phyloP scores from a whole-genome alignment of 2,329 filamentous ascomycete species.

The Ceratocystis huliohia region DNA sequence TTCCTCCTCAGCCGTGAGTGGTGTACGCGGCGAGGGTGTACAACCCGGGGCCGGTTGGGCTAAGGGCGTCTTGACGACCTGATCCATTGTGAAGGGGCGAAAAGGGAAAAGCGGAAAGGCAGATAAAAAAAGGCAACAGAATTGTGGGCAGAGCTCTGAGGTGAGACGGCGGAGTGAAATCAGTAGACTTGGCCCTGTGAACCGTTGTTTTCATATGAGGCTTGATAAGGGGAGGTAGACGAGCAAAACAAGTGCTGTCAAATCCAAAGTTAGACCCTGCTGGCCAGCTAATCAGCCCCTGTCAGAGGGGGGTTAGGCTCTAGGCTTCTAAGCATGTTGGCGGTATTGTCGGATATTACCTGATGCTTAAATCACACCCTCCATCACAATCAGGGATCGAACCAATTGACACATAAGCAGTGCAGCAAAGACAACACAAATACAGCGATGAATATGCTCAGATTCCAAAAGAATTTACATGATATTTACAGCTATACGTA shows the following conservation, averaged over 20 bases:
- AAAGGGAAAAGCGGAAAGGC: not conserved
- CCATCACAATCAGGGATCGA: not conserved
- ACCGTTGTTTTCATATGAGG: no score
- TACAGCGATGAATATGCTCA: no score
- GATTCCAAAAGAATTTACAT: no score
- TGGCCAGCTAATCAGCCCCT: slow-evolving; percentile 2
- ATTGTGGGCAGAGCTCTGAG: not conserved
- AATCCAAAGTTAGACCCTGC: not conserved
- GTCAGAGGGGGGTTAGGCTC: not conserved
- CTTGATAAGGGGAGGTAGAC: not conserved
- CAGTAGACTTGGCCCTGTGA: not conserved
- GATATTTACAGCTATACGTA: no score
- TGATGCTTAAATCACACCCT: not conserved
- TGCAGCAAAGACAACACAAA: not conserved
- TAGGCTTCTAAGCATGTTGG: not conserved
- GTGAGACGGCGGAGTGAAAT: not conserved
- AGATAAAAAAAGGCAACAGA: not conserved
- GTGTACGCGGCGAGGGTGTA: slow-evolving; percentile 42
- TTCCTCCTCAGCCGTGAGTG: slow-evolving; percentile 64
- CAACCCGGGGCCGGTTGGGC: slow-evolving; percentile 43
- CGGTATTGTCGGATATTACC: not conserved
- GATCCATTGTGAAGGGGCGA: slow-evolving; percentile 15
- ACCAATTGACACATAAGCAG: not conserved
- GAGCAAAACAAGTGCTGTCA: not conserved
- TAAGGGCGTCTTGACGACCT: slow-evolving; percentile 43